These are phyloP conservation scores for sorghum (Sorghum bicolor) DNA, from an alignment of 176 grass and related monocot genomes.

Conservation along the genomic window DNA sequence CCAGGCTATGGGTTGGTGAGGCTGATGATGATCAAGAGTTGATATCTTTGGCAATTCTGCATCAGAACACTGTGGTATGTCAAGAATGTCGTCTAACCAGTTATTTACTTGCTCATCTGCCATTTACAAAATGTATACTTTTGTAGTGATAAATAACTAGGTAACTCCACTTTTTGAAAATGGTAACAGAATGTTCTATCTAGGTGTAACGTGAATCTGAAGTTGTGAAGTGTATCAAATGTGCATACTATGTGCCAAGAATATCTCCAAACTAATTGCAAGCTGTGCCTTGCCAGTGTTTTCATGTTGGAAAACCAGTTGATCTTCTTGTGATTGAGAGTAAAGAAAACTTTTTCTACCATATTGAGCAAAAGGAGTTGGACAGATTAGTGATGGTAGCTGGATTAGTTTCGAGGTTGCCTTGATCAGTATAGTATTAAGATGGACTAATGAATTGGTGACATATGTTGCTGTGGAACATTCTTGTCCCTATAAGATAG, in stretches of 20 bases:
- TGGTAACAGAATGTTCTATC: not conserved
- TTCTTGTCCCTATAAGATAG: not conserved
- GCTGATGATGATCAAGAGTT: conserved; percentile 68
- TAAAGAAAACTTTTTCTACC: not conserved
- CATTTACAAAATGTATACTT: conserved; percentile 6
- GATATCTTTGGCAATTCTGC: conserved; percentile 80
- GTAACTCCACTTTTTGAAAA: conserved; percentile 17
- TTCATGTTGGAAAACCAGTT: not conserved
- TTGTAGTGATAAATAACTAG: conserved; percentile 16
- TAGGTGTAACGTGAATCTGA: conserved; percentile 20
- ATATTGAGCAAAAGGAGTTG: not conserved
- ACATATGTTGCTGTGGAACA: conserved; percentile 2
- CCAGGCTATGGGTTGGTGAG: conserved; percentile 75
- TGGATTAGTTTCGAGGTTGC: not conserved
- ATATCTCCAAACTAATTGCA: not conserved
- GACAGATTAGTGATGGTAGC: conserved; percentile 6
- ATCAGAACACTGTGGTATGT: conserved; percentile 52
- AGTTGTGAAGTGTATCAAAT: not conserved
- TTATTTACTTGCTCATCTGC: conserved; percentile 14
- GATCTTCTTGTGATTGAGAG: not conserved
- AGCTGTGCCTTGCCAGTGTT: conserved; percentile 17
- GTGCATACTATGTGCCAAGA: not conserved
- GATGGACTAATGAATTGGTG: not conserved
- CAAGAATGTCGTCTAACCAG: not conserved
- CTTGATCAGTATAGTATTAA: not conserved